These are phyloP conservation scores for Scenedesmus sp. DNA, from an alignment of 163 green algal species.

Conservation along the genomic window DNA sequence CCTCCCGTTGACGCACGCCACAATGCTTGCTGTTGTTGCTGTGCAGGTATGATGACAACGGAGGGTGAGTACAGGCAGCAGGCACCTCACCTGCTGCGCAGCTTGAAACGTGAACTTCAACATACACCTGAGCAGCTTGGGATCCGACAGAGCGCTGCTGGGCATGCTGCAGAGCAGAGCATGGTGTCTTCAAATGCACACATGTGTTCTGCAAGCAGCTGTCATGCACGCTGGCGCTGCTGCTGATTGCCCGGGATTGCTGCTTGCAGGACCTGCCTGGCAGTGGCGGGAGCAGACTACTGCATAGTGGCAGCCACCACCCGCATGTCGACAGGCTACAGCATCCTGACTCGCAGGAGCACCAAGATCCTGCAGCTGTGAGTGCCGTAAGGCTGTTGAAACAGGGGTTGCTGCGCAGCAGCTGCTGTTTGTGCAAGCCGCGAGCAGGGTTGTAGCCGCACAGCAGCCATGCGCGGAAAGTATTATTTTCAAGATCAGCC, in stretches of 20 bases:
- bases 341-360: constrained; percentile 89
- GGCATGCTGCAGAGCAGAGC: neutral
- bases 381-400: neutral
- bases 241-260: neutral
- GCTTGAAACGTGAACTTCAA: neutral
- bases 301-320: constrained; percentile 95
- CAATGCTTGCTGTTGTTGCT: neutral
- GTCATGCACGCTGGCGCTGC: neutral
- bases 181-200: neutral
- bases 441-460: too few relatives aligned
- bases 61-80: constrained; percentile 63
- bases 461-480: too few relatives aligned
- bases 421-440: neutral
- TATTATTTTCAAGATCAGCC: too few relatives aligned
- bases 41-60: constrained; percentile 83
- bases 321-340: constrained; percentile 96
- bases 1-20: neutral
- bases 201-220: neutral
- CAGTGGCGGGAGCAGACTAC: constrained; percentile 96
- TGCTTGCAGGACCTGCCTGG: constrained; percentile 88
- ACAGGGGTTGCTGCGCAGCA: neutral
- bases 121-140: neutral
- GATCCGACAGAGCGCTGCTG: neutral
- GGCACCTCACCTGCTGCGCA: neutral
- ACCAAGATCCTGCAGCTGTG: constrained; percentile 84